Conservation (phyloP, 495 filamentous ascomycete genomes). For the Letharia columbiana region DNA sequence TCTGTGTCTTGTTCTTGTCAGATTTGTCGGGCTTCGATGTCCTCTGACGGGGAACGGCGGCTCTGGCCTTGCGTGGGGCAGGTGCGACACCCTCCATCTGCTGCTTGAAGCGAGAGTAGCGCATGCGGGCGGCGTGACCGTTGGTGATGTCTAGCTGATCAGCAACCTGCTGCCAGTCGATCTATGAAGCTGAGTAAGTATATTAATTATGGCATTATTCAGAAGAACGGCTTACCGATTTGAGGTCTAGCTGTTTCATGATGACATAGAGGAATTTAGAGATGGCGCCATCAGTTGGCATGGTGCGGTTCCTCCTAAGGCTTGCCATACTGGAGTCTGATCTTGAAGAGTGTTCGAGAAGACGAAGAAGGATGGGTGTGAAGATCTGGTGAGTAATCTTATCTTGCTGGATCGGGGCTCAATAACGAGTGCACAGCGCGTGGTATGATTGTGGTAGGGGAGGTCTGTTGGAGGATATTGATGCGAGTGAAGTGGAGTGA, state of each 20-base stretch:
- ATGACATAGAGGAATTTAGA: conserved; percentile 65
- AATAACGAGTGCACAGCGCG: neutral
- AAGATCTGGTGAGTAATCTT: neutral
- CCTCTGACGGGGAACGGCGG: conserved; percentile 11
- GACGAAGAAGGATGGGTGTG: neutral
- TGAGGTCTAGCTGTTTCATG: conserved; percentile 65
- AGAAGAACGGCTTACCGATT: conserved; percentile 36
- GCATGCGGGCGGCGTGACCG: conserved; percentile 75
- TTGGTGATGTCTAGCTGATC: conserved; percentile 57
- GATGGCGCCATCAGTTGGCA: conserved; percentile 41
- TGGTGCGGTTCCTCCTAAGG: conserved; percentile 35
- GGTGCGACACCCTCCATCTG: conserved; percentile 46
- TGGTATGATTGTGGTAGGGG: neutral
- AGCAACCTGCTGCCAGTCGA: conserved; percentile 68
- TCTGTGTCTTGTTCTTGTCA: conserved; percentile 2
- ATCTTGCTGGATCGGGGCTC: neutral
- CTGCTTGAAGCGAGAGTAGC: conserved; percentile 60
- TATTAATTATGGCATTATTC: accelerated
- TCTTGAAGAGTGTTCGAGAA: neutral
- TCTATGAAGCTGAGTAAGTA: conserved; percentile 34
- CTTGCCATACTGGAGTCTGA: conserved; percentile 22
- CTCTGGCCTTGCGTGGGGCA: conserved; percentile 24
- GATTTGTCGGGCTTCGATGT: conserved; percentile 23
- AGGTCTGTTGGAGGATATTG: neutral
- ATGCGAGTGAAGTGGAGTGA: conserved; percentile 11